Evolutionary conservation across 495 filamentous ascomycete genomes (phyloP).

Genomic region (Durotheca rogersii): DNA sequence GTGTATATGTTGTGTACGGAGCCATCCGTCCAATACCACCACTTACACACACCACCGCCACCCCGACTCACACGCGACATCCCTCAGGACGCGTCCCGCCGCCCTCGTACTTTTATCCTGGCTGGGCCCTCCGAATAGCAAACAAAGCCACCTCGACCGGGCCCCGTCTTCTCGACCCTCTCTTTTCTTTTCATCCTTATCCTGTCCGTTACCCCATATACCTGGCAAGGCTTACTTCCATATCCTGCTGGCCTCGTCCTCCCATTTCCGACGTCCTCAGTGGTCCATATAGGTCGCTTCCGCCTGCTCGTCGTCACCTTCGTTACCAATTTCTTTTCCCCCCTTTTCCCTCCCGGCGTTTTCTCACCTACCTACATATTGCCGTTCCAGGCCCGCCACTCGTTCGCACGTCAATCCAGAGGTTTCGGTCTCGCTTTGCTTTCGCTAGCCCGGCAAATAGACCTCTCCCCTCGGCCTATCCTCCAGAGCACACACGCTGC

Average conservation of each 20-base stretch:
- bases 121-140: conserved; percentile 27
- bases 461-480: no score
- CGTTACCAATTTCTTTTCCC: conserved; percentile 12
- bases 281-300: conserved; percentile 14
- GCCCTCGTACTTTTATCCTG: conserved; percentile 27
- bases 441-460: conserved; percentile 29
- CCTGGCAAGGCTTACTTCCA: conserved; percentile 17
- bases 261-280: conserved; percentile 5
- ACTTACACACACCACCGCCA: conserved; percentile 15
- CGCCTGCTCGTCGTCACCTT: conserved; percentile 8
- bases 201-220: no score
- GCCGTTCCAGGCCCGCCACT: conserved; percentile 23
- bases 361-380: conserved; percentile 21
- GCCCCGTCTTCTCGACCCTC: conserved; percentile 21
- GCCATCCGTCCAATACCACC: conserved; percentile 21
- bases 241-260: not conserved
- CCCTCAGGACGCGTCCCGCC: conserved; percentile 28
- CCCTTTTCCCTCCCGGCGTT: no score
- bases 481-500: no score
- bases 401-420: conserved; percentile 10
- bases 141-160: conserved; percentile 21
- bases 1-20: not conserved
- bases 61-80: conserved; percentile 18
- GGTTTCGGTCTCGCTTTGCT: conserved; percentile 22
- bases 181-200: conserved; percentile 20